Conservation (phyloP, 2,329 filamentous ascomycete genomes). For the Thermothelomyces thermophilus region DNA sequence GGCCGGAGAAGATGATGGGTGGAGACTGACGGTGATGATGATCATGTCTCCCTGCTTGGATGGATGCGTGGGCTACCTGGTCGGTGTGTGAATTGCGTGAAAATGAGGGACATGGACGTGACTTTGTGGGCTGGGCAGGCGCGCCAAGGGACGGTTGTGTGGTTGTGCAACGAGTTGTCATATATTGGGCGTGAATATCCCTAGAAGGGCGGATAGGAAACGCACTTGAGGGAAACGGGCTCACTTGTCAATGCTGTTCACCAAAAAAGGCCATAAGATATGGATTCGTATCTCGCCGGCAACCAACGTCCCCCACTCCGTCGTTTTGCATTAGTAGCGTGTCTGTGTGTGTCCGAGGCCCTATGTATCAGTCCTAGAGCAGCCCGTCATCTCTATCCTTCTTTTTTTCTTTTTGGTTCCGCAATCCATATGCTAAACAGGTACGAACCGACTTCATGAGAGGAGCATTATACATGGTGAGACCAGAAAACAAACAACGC, state of each 20-base stretch:
- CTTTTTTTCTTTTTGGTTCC: neutral
- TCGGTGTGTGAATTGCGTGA: too few species aligned
- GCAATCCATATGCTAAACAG: slow-evolving; percentile 14
- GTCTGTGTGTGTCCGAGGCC: slow-evolving; percentile 3
- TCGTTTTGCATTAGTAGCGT: slow-evolving; percentile 9
- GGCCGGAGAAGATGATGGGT: neutral
- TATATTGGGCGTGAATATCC: neutral
- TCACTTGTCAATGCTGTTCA: neutral
- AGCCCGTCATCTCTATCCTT: slow-evolving; percentile 10
- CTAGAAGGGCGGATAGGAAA: too few species aligned
- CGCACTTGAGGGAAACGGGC: too few species aligned
- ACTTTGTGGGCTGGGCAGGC: too few species aligned
- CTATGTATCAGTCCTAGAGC: slow-evolving; percentile 10
- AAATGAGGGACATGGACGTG: too few species aligned
- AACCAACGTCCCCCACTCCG: neutral
- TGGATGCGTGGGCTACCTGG: neutral
- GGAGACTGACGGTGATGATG: too few species aligned
- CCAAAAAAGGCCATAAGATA: too few species aligned
- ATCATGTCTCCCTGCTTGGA: too few species aligned
- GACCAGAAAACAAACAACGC: slow-evolving; percentile 13
- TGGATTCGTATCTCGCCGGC: neutral
- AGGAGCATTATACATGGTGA: slow-evolving; percentile 25
- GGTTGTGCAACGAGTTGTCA: neutral
- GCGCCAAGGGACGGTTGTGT: neutral
- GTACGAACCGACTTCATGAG: slow-evolving; percentile 23